A percentile compares a stretch with the other conserved stretches of the same genome.
These are phyloP conservation scores for Bryoerythrophyllum caledonicum DNA, from an alignment of 225 moss, liverwort and hornwort genomes.

Conservation along the genomic window DNA sequence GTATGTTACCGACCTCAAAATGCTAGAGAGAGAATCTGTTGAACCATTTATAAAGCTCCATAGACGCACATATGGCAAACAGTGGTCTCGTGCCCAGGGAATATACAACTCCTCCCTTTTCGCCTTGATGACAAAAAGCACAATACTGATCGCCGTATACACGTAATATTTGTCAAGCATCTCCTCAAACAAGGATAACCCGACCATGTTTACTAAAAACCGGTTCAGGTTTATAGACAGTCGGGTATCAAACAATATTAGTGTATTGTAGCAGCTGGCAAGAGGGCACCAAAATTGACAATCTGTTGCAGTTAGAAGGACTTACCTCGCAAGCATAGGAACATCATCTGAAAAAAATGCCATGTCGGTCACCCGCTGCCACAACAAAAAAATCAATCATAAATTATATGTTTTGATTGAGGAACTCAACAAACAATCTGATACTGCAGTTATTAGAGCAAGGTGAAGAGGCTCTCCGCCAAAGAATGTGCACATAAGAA, in stretches of 20 bases:
- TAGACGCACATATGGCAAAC: conserved; percentile 2
- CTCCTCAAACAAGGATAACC: conserved; percentile 19
- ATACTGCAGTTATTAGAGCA: conserved; percentile 9
- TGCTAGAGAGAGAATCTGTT: conserved; percentile 1
- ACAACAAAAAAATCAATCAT: conserved; percentile 22
- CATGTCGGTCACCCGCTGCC: conserved; percentile 65
- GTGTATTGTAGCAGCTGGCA: conserved; percentile 17
- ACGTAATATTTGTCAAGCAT: conserved; percentile 4
- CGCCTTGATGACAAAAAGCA: conserved; percentile 17
- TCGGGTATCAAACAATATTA: conserved; percentile 22
- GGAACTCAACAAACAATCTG: conserved; percentile 22
- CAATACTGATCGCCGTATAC: not conserved
- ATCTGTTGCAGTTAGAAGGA: conserved; percentile 19
- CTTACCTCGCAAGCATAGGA: conserved; percentile 58
- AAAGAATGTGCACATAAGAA: conserved; percentile 14
- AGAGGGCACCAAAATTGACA: conserved; percentile 22
- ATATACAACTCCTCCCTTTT: not conserved
- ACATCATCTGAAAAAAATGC: conserved; percentile 47
- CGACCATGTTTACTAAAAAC: not conserved
- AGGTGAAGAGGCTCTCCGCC: conserved; percentile 22
- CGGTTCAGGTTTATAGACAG: not conserved
- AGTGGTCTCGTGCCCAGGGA: conserved; percentile 12
- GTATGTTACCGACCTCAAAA: not conserved
- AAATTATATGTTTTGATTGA: conserved; percentile 13
- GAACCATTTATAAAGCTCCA: conserved; percentile 6